Percentiles rank a stretch among this genome's conserved stretches.
These are phyloP conservation scores for Fonsecaea monophora DNA, from an alignment of 2,329 filamentous ascomycete genomes.

Conservation along the genomic window DNA sequence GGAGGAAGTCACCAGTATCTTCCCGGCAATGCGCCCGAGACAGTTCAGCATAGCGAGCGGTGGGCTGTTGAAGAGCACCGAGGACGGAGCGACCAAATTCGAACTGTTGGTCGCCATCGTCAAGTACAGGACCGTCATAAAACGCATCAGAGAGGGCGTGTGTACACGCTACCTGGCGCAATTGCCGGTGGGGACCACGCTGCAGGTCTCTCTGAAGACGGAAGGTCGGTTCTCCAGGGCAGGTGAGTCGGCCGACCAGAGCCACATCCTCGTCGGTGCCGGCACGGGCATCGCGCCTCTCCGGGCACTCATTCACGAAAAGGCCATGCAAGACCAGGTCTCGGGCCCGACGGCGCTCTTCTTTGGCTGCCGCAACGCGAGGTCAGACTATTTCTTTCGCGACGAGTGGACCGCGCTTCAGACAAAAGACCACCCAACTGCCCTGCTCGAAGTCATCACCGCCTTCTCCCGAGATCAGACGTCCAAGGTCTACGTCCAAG, in stretches of 20 bases:
- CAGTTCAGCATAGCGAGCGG: conserved; percentile 93
- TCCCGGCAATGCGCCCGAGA: conserved; percentile 83
- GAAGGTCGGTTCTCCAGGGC: conserved; percentile 31
- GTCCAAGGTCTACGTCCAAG: conserved; percentile 72
- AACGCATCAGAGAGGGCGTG: conserved; percentile 81
- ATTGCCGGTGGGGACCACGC: conserved; percentile 63
- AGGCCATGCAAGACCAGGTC: conserved; percentile 26
- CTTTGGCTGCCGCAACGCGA: conserved; percentile 79
- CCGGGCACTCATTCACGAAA: conserved; percentile 59
- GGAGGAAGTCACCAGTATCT: conserved; percentile 71
- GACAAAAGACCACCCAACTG: background rate
- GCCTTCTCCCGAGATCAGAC: conserved; percentile 75
- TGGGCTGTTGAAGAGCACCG: conserved; percentile 54
- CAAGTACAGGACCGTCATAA: conserved; percentile 87
- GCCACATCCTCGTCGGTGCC: conserved; percentile 60
- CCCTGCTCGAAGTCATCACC: conserved; percentile 62
- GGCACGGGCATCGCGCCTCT: conserved; percentile 45
- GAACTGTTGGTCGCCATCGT: conserved; percentile 86
- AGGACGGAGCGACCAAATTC: conserved; percentile 57
- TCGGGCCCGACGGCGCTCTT: conserved; percentile 68
- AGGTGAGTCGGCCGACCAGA: conserved; percentile 7
- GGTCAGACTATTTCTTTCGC: conserved; percentile 80
- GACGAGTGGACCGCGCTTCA: conserved; percentile 70
- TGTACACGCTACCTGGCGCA: conserved; percentile 84
- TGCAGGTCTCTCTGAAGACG: conserved; percentile 60